Evolutionary conservation across 1,284 basidiomycete species (phyloP).

Genomic region (Dichomitus squalens): DNA sequence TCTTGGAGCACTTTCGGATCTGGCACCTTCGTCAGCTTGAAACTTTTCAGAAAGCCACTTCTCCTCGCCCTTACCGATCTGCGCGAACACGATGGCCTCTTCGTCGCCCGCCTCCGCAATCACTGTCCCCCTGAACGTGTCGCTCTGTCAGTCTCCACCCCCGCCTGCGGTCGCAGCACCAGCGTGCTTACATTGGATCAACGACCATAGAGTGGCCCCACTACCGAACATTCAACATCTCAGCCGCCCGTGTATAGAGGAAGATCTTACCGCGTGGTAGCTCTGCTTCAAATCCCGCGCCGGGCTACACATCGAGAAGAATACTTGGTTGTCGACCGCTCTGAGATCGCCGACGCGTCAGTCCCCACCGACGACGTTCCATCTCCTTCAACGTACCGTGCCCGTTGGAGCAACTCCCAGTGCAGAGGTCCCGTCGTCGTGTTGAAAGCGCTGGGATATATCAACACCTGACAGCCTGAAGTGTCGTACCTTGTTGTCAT

Average conservation of each 20-base stretch:
- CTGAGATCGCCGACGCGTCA: constrained; percentile 40
- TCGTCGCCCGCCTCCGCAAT: constrained; percentile 78
- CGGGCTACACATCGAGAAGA: constrained; percentile 94
- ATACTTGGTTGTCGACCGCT: constrained; percentile 96
- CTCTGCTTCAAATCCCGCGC: constrained; percentile 81
- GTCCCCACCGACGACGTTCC: background rate
- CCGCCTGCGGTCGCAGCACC: no score
- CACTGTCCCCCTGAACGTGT: constrained; percentile 69
- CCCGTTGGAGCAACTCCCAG: constrained; percentile 92
- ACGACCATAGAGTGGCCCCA: constrained; percentile 92
- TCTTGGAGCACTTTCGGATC: constrained; percentile 73
- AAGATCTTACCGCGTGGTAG: constrained; percentile 80
- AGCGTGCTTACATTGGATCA: constrained; percentile 76
- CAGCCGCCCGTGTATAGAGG: background rate
- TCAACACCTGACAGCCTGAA: constrained; percentile 85
- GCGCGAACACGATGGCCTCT: constrained; percentile 80
- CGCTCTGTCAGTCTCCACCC: background rate
- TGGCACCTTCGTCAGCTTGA: constrained; percentile 36
- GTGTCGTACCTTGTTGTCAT: background rate
- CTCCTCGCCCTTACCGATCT: constrained; percentile 65
- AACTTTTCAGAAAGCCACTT: background rate
- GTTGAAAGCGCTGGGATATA: constrained; percentile 93
- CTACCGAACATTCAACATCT: constrained; percentile 37
- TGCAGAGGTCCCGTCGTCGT: constrained; percentile 93
- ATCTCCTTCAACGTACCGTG: constrained; percentile 53